Evolutionary conservation across 139 green algal genomes (phyloP).

Genomic region (Coccomyxa sp.): DNA sequence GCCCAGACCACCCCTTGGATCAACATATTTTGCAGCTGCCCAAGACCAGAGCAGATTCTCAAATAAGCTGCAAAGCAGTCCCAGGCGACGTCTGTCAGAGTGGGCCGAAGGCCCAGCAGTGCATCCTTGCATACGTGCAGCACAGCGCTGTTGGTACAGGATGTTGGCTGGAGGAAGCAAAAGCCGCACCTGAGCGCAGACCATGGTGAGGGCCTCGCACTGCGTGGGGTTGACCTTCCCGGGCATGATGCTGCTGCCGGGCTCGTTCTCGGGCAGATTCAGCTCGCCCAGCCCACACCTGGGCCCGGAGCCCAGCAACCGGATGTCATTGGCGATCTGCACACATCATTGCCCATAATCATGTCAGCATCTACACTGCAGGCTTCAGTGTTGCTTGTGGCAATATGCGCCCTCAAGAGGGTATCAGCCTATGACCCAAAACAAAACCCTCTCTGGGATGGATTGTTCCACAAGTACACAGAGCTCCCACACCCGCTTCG

Average conservation of each 20-base stretch:
- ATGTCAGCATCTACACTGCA: background rate
- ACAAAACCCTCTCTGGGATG: too few relatives aligned
- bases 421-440: too few relatives aligned
- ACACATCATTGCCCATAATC: background rate
- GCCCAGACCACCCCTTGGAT: background rate
- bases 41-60: background rate
- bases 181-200: slow-evolving; percentile 70
- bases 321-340: slow-evolving; percentile 79
- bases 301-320: slow-evolving; percentile 50
- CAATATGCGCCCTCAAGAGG: too few relatives aligned
- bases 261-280: slow-evolving; percentile 93
- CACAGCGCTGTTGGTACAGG: background rate
- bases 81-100: background rate
- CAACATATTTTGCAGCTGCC: background rate
- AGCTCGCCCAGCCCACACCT: slow-evolving; percentile 94
- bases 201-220: slow-evolving; percentile 94
- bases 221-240: slow-evolving; percentile 99
- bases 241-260: slow-evolving; percentile 94
- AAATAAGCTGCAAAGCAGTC: background rate
- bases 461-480: too few relatives aligned
- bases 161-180: background rate
- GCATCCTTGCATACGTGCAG: background rate
- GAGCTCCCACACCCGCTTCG: too few relatives aligned
- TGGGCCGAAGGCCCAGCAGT: background rate
- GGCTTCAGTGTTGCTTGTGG: too few relatives aligned